These are phyloP conservation scores for Ramaria sp. DNA, from an alignment of 768 basidiomycete genomes.

Conservation along the genomic window DNA sequence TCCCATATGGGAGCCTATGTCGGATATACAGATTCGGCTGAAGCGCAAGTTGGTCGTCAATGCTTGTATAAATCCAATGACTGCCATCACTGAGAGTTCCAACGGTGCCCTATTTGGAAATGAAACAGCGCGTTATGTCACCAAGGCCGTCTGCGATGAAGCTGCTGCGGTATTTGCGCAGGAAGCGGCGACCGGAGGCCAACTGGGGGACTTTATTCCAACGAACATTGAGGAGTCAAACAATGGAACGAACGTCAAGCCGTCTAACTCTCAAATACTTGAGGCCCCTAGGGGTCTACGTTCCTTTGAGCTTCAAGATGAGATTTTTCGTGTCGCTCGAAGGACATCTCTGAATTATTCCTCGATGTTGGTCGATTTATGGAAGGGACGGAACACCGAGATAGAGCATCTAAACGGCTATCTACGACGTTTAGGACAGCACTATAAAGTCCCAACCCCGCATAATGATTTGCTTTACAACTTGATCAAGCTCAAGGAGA, in stretches of 20 bases:
- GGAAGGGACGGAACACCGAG: constrained; percentile 54
- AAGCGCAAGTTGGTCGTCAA: constrained; percentile 78
- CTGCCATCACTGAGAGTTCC: constrained; percentile 66
- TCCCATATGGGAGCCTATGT: constrained; percentile 53
- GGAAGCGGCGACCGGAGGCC: neutral
- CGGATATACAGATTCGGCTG: constrained; percentile 55
- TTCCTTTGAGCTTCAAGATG: constrained; percentile 33
- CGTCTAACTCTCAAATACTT: constrained; percentile 17
- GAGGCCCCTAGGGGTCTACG: constrained; percentile 33
- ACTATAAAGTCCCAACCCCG: constrained; percentile 47
- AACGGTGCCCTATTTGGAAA: constrained; percentile 64
- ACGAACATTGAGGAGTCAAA: constrained; percentile 15
- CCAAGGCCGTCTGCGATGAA: constrained; percentile 55
- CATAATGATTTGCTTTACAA: constrained; percentile 43
- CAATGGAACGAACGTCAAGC: constrained; percentile 12
- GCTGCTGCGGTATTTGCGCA: constrained; percentile 45
- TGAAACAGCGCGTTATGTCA: constrained; percentile 31
- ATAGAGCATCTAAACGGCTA: constrained; percentile 80
- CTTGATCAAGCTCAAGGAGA: constrained; percentile 38
- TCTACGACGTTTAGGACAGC: constrained; percentile 48
- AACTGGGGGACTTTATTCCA: neutral
- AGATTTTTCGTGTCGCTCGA: constrained; percentile 47
- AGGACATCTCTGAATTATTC: constrained; percentile 60
- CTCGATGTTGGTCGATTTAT: constrained; percentile 70
- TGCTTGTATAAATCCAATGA: constrained; percentile 74